Percentiles rank a stretch among this genome's conserved stretches.
phyloP scores from a whole-genome alignment of 306 rosid genomes.

The Crataegus laevigata region DNA sequence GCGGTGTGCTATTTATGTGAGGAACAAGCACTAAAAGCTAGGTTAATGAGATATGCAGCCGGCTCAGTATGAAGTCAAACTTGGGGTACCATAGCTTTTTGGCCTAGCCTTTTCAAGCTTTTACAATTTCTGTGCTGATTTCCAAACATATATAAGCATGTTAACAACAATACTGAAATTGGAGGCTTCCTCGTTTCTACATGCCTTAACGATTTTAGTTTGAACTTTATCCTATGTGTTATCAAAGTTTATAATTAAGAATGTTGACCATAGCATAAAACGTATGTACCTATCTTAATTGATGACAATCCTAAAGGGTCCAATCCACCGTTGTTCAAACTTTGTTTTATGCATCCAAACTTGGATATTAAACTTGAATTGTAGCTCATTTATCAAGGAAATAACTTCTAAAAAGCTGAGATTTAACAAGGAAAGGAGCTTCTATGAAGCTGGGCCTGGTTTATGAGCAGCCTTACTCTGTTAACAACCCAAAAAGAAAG shows the following conservation, averaged over 20 bases:
- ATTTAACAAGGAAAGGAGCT: not conserved
- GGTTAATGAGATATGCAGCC: not conserved
- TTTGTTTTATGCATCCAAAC: slow-evolving; percentile 15
- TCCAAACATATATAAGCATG: not conserved
- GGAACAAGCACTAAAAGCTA: not conserved
- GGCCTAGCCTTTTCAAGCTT: not conserved
- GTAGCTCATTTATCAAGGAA: not conserved
- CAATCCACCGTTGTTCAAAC: slow-evolving; percentile 15
- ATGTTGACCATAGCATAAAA: not conserved
- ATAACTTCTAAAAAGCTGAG: not conserved
- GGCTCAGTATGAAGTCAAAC: not conserved
- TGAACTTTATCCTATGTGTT: not conserved
- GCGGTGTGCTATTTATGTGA: not conserved
- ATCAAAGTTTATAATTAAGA: not conserved
- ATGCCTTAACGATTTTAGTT: not conserved
- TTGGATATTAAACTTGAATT: slow-evolving; percentile 11
- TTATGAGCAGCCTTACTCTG: slow-evolving; percentile 10
- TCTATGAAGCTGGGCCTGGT: not conserved
- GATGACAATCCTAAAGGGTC: slow-evolving; percentile 6
- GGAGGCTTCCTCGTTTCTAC: not conserved
- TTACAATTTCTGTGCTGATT: not conserved
- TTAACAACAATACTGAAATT: not conserved
- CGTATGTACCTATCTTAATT: slow-evolving; percentile 4
- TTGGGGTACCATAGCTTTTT: not conserved
- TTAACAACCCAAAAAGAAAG: slow-evolving; percentile 2